Evolutionary conservation across 306 rosid genomes (phyloP), one percentile per base, ranked within the genome.

Genomic region (Heteromeles arbutifolia): DNA sequence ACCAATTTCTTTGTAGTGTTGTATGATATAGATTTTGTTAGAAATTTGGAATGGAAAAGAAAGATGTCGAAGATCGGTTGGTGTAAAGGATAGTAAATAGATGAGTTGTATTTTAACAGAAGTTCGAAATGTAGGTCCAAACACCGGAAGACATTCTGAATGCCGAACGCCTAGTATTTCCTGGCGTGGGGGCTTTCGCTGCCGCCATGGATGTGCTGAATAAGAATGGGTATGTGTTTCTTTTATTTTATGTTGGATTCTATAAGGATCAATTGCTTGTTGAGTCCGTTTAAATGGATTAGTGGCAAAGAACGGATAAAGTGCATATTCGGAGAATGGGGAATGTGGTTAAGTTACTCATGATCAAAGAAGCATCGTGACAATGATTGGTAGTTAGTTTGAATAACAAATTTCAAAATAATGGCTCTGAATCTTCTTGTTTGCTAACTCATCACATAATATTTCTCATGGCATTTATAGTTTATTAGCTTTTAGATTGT

Each of bases 171-270:
- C 80, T 95, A 37, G 81, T 95, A 19, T 95, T 95, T 81, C 99
- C 97, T 1, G 99, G 99, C 14, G 99, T 92, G 69, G 97, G 99
- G 74, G 97, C 99, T 74, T 95, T 95, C 73, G 93, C 92, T 15
- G 74, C 96, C 4, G 97, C 97, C 79, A 95, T 95, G 97, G 97
- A 90, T 50, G 97, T 92, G 81, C 84, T 95, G 68, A 88, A 69
- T 85, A 90, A 88, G 70, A 86, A 86, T 9, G 97, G 97, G 99
- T 89, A 85, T 39, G 62, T 63, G 13, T 59, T 56, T n/a, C 12
- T 8, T n/a, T 50, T 56, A 6, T 21, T 17, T 9, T 18, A 2
- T 32, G 11, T 65, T 15, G 21, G 45, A 59, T 22, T 73, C 11
- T 74, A 29, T 50, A 11, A 52, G 43, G 52, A 74, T 65, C 22